Evolutionary conservation across 768 basidiomycete genomes (phyloP).

Genomic region (Podaxis sp.): DNA sequence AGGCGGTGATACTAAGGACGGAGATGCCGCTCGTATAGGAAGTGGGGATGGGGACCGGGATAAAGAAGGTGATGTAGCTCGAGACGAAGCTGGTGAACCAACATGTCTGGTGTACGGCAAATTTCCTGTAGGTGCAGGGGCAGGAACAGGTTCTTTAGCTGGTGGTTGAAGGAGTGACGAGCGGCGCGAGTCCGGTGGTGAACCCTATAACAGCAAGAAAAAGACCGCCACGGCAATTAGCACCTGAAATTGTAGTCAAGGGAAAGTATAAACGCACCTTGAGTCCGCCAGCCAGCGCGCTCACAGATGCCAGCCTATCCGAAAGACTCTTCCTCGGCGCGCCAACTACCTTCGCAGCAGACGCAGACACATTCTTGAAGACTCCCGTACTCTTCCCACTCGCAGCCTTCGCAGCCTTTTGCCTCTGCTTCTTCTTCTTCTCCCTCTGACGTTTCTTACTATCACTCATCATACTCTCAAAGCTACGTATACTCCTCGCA

Average conservation of each 20-base stretch:
- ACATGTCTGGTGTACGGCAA: neutral
- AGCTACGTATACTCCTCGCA: constrained; percentile 76
- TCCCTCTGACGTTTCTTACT: constrained; percentile 19
- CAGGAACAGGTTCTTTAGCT: constrained; percentile 6
- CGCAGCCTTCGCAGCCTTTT: constrained; percentile 12
- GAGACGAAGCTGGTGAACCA: constrained; percentile 16
- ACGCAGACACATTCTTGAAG: neutral
- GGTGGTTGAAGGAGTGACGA: constrained; percentile 32
- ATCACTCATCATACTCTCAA: constrained; percentile 78
- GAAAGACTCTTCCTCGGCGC: constrained; percentile 63
- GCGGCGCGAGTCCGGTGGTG: constrained; percentile 33
- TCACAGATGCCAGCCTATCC: constrained; percentile 78
- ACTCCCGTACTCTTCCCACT: constrained; percentile 11
- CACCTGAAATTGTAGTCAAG: constrained; percentile 11
- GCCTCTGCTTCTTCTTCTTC: constrained; percentile 20
- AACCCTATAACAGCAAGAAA: constrained; percentile 13
- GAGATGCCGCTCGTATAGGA: constrained; percentile 21
- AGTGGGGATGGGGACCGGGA: constrained; percentile 19
- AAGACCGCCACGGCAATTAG: neutral
- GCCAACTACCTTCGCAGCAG: constrained; percentile 1
- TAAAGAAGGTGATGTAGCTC: constrained; percentile 10
- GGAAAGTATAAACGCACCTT: constrained; percentile 25
- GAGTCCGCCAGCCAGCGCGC: constrained; percentile 45
- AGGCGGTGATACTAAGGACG: constrained; percentile 30
- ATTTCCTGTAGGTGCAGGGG: neutral